Evolutionary conservation across 2,329 filamentous ascomycete species (phyloP), one percentile per base, ranked within the genome.

Genomic region (Neoscytalidium dimidiatum): DNA sequence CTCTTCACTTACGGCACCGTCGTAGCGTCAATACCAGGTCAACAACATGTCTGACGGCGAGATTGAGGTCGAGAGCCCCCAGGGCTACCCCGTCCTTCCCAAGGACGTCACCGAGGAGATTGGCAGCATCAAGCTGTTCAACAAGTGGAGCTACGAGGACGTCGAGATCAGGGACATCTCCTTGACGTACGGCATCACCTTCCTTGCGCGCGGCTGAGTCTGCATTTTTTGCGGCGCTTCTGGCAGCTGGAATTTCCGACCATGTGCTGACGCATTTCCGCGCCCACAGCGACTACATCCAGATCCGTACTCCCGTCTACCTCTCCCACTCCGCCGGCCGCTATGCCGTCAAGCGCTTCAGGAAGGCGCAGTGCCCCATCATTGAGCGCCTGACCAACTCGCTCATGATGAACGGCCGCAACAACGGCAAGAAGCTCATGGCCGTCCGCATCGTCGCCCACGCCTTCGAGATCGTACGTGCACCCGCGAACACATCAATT

Each of bases 341-440:
- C 82, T 99, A 97, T 89, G 95, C 95, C 81, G 89, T 90, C 85
- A 99, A 99, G 93, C 91, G 96, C 81, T 99, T 99, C 92, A 92
- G 95, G 88, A 99, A 99, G 91, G 95, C 96, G 82, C 96, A 98
- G 89, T 99, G 95, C 92, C 95, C 95, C 79, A 98, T 99, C 90
- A 97, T 99, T 81, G 95, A 99, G 92, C 94, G 95, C 83, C 90
- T 99, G 77, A 99, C 95, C 88, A 99, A 99, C 92, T 98, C 95
- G 68, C 90, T 99, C 82, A 99, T 99, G 96, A 98, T 98, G 94
- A 97, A 99, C 90, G 95, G 95, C 85, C 95, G 95, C 86, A 99
- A 99, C 92, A 99, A 97, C 92, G 95, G 95, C 85, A 99, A 99
- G 92, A 99, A 99, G 92, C 90, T 98, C 81, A 97, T 96, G 94